Conservation (phyloP, 768 basidiomycete genomes). For the Heimioporus sp. region DNA sequence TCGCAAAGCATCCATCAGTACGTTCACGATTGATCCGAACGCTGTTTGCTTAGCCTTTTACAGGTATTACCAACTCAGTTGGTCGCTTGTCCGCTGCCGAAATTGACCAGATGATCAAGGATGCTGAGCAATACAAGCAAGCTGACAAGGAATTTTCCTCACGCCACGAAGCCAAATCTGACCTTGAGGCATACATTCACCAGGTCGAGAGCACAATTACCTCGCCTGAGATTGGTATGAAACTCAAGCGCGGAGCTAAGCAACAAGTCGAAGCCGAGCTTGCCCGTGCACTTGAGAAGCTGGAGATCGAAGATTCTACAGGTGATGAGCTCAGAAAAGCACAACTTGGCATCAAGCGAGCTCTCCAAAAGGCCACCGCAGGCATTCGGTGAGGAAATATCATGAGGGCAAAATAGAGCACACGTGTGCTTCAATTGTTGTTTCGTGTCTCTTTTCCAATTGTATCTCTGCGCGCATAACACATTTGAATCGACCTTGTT, state of each 20-base stretch:
- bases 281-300: conserved; percentile 95
- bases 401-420: conserved; percentile 16
- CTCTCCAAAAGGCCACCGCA: conserved; percentile 96
- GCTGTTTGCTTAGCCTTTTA: conserved; percentile 6
- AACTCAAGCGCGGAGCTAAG: conserved; percentile 97
- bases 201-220: conserved; percentile 96
- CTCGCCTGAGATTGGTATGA: conserved; percentile 95
- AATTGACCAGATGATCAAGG: conserved; percentile 99
- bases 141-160: conserved; percentile 98
- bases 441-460: conserved; percentile 16
- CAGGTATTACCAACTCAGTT: conserved; percentile 97
- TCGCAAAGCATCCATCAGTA: conserved; percentile 97
- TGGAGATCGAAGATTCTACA: conserved; percentile 94
- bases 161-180: conserved; percentile 96
- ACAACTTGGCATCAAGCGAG: conserved; percentile 92
- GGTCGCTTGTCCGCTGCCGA: conserved; percentile 96
- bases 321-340: conserved; percentile 96
- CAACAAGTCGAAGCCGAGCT: conserved; percentile 95
- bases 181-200: conserved; percentile 97
- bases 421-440: conserved; percentile 7
- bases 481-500: conserved; percentile 12
- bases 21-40: conserved; percentile 28
- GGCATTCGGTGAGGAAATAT: conserved; percentile 64
- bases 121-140: conserved; percentile 93
- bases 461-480: conserved; percentile 9